A percentile compares a stretch with the other conserved stretches of the same genome.
Conservation (phyloP, 2,329 filamentous ascomycete species). For the Aspergillus hiratsukae region DNA sequence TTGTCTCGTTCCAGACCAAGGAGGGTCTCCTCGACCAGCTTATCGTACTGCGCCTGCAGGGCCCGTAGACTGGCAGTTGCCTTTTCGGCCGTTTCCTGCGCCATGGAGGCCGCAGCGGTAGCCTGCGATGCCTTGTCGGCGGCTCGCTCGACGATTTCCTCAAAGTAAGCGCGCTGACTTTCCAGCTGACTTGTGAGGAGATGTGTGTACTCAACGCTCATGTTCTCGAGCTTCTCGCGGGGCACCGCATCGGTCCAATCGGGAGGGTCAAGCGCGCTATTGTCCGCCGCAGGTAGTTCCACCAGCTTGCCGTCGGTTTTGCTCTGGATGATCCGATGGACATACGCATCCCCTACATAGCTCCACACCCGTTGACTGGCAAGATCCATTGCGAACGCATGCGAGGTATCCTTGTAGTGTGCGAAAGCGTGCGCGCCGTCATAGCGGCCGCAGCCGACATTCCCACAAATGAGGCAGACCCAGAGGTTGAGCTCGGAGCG, state of each 20-base stretch:
- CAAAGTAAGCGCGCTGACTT: constrained; percentile 87
- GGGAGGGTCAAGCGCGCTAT: constrained; percentile 39
- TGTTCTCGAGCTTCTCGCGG: constrained; percentile 64
- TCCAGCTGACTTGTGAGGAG: constrained; percentile 90
- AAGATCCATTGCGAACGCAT: constrained; percentile 90
- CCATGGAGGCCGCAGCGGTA: constrained; percentile 46
- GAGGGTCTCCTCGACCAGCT: constrained; percentile 55
- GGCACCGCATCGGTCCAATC: constrained; percentile 45
- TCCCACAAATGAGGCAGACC: constrained; percentile 92
- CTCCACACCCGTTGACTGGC: constrained; percentile 97
- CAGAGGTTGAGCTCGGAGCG: constrained; percentile 78
- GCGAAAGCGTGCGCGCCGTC: constrained; percentile 90
- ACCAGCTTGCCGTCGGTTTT: constrained; percentile 91
- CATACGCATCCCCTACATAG: constrained; percentile 91
- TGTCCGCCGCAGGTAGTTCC: constrained; percentile 66
- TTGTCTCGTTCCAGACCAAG: constrained; percentile 68
- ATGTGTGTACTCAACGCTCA: constrained; percentile 91
- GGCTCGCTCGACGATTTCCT: constrained; percentile 83
- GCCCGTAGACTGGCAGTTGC: constrained; percentile 52
- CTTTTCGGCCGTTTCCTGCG: constrained; percentile 61
- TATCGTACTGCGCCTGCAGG: constrained; percentile 54
- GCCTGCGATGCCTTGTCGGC: constrained; percentile 84
- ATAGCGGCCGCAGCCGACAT: constrained; percentile 89
- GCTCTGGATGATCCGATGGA: constrained; percentile 89
- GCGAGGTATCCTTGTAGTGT: constrained; percentile 84